Conservation (phyloP, 768 basidiomycete genomes). For the Holtermannia corniformis region DNA sequence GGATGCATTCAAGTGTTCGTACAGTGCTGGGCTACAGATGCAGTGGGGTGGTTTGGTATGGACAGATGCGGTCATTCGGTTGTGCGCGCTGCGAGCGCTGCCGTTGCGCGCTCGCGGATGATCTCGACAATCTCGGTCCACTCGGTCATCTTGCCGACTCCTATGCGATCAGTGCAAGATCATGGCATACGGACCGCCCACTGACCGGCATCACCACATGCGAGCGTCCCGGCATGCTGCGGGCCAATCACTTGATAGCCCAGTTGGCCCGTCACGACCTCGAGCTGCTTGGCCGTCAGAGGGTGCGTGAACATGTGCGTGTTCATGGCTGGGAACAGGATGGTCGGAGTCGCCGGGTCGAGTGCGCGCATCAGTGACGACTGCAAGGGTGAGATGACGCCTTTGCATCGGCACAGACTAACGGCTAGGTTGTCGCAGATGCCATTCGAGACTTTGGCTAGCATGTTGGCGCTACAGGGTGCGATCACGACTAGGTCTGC, state of each 20-base stretch:
- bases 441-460: constrained; percentile 83
- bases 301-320: constrained; percentile 96
- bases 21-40: neutral
- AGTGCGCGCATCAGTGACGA: constrained; percentile 68
- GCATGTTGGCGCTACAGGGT: constrained; percentile 93
- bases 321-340: constrained; percentile 96
- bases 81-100: neutral
- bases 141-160: constrained; percentile 90
- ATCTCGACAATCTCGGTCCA: constrained; percentile 67
- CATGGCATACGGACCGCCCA: constrained; percentile 2
- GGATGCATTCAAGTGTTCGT: neutral
- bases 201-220: constrained; percentile 85
- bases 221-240: constrained; percentile 66
- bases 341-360: constrained; percentile 72
- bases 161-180: constrained; percentile 42
- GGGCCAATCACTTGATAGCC: constrained; percentile 77
- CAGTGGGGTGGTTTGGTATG: neutral
- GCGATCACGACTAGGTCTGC: constrained; percentile 90
- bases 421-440: constrained; percentile 74
- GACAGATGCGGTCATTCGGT: neutral
- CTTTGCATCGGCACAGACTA: constrained; percentile 5
- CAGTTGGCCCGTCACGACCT: constrained; percentile 62
- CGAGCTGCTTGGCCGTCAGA: constrained; percentile 73
- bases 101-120: constrained; percentile 32
- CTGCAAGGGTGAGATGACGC: constrained; percentile 17